phyloP scores from a whole-genome alignment of 176 grass and related monocot genomes.

The Elymus sibiricus region DNA sequence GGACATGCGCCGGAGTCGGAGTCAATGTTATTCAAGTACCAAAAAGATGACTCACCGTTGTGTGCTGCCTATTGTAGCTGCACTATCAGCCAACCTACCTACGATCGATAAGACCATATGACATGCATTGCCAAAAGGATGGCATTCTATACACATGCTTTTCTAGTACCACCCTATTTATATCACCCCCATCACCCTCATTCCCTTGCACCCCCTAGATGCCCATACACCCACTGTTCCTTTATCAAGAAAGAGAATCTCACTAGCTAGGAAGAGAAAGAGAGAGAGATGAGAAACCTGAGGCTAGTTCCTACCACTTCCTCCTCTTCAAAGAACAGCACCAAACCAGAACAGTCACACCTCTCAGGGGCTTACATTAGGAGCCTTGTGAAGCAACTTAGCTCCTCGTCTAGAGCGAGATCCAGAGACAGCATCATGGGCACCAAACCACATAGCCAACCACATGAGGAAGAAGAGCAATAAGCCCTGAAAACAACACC shows the following conservation, averaged over 20 bases:
- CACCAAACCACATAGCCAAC: constrained; percentile 24
- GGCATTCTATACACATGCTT: constrained; percentile 41
- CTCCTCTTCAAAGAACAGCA: constrained; percentile 34
- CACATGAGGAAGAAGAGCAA: not conserved
- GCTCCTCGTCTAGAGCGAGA: constrained; percentile 57
- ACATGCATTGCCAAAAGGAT: constrained; percentile 35
- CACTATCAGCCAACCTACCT: constrained; percentile 41
- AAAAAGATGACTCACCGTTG: constrained; percentile 54
- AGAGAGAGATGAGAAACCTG: constrained; percentile 45
- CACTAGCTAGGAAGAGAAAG: constrained; percentile 5
- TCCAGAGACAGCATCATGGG: constrained; percentile 44
- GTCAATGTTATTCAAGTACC: constrained; percentile 66
- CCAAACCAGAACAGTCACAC: constrained; percentile 51
- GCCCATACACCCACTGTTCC: not conserved
- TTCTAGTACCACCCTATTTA: constrained; percentile 50
- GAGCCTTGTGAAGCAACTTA: constrained; percentile 85
- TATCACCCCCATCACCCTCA: constrained; percentile 30
- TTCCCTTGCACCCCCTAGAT: not conserved
- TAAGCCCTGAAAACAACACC: not conserved
- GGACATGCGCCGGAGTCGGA: constrained; percentile 6
- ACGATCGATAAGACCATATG: constrained; percentile 28
- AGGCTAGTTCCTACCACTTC: constrained; percentile 45
- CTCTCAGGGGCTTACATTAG: constrained; percentile 90
- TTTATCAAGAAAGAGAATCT: constrained; percentile 27
- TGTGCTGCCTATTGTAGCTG: constrained; percentile 47